phyloP scores from a whole-genome alignment of 495 filamentous ascomycete genomes.

The Penicillium nucicola region DNA sequence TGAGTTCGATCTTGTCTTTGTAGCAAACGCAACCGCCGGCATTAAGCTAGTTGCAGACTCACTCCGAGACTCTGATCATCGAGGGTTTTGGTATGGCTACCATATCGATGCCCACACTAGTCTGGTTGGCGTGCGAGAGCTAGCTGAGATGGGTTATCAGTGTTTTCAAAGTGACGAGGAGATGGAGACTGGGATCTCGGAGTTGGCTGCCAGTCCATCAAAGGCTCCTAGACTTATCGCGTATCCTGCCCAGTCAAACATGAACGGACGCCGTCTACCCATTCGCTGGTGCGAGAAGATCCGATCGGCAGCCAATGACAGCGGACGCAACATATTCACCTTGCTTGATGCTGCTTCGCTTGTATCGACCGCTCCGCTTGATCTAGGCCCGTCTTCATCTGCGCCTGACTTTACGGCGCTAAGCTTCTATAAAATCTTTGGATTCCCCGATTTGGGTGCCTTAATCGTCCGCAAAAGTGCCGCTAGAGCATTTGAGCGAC shows the following conservation, averaged over 20 bases:
- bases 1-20: slow-evolving; percentile 86
- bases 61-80: slow-evolving; percentile 54
- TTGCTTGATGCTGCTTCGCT: slow-evolving; percentile 89
- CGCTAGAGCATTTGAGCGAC: slow-evolving; percentile 56
- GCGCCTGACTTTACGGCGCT: slow-evolving; percentile 86
- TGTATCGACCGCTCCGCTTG: slow-evolving; percentile 71
- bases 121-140: slow-evolving; percentile 76
- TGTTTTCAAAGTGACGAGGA: slow-evolving; percentile 67
- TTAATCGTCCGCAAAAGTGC: slow-evolving; percentile 76
- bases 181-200: slow-evolving; percentile 66
- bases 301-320: slow-evolving; percentile 26
- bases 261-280: slow-evolving; percentile 81
- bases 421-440: slow-evolving; percentile 97
- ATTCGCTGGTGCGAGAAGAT: slow-evolving; percentile 62
- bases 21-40: slow-evolving; percentile 87
- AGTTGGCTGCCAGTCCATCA: slow-evolving; percentile 16
- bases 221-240: slow-evolving; percentile 59
- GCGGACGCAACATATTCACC: slow-evolving; percentile 50
- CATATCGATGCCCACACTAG: slow-evolving; percentile 87
- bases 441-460: slow-evolving; percentile 88
- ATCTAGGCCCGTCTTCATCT: slow-evolving; percentile 55
- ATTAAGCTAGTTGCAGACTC: slow-evolving; percentile 83
- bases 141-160: slow-evolving; percentile 52
- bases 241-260: slow-evolving; percentile 89
- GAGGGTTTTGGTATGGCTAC: slow-evolving; percentile 78